Evolutionary conservation across 202 grass and related monocot genomes (phyloP).

Genomic region (Schoenoplectus triqueter): DNA sequence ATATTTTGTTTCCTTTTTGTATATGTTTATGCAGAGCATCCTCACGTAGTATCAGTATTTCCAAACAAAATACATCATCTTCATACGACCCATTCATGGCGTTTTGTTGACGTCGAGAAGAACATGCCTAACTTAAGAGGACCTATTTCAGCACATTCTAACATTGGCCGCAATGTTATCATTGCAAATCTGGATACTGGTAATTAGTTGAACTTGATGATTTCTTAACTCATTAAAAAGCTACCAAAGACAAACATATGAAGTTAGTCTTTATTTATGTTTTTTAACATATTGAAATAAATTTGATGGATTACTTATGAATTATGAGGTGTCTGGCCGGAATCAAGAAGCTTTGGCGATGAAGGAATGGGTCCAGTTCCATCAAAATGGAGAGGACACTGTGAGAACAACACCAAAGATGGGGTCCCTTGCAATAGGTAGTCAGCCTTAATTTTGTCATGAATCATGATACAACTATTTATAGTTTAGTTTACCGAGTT

Average conservation of each 20-base stretch:
- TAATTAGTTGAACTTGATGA: conserved; percentile 19
- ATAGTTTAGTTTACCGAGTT: background rate
- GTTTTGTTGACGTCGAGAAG: conserved; percentile 60
- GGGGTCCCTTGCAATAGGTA: conserved; percentile 74
- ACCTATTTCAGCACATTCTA: conserved; percentile 52
- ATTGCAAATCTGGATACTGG: conserved; percentile 78
- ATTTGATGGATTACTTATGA: background rate
- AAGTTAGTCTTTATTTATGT: background rate
- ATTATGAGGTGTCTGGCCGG: conserved; percentile 67
- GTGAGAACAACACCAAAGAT: conserved; percentile 53
- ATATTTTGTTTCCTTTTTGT: background rate
- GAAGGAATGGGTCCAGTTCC: conserved; percentile 56
- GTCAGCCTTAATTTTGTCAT: background rate
- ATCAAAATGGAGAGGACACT: conserved; percentile 61
- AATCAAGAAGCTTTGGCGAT: conserved; percentile 75
- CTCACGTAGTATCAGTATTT: conserved; percentile 65
- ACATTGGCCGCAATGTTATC: conserved; percentile 66
- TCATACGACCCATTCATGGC: conserved; percentile 89
- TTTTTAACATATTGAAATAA: background rate
- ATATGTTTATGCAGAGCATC: conserved; percentile 54
- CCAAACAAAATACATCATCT: conserved; percentile 64
- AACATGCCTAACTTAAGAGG: conserved; percentile 33
- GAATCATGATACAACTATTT: no score
- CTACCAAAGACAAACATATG: background rate
- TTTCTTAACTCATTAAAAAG: background rate